Evolutionary conservation across 2,329 filamentous ascomycete genomes (phyloP).

Genomic region (Botrytis cinerea): DNA sequence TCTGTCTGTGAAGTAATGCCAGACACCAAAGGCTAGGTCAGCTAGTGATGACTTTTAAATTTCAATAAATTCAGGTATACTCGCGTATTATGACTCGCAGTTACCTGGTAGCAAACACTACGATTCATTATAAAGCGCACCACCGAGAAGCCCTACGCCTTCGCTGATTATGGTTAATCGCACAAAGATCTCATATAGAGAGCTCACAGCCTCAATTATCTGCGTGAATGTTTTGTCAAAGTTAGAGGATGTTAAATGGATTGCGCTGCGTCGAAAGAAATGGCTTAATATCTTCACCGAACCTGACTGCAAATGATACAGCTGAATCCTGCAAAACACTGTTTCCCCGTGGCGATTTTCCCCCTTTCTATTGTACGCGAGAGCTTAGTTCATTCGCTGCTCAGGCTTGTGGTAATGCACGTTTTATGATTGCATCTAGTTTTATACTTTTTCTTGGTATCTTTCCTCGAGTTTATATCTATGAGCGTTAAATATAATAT

Average conservation of each 20-base stretch:
- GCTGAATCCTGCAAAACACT: background rate
- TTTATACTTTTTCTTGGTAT: background rate
- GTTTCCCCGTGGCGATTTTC: background rate
- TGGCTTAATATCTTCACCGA: background rate
- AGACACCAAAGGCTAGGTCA: background rate
- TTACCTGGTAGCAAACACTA: background rate
- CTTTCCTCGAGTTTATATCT: background rate
- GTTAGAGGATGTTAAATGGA: background rate
- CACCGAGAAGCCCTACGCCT: background rate
- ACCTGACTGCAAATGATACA: background rate
- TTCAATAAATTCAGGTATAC: background rate
- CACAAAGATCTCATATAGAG: background rate
- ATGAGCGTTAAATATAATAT: background rate
- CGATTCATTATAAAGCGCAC: background rate
- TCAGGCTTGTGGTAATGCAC: background rate
- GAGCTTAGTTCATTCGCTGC: background rate
- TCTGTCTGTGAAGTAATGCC: background rate
- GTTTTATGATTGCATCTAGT: background rate
- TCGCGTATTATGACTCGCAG: background rate
- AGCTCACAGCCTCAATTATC: background rate
- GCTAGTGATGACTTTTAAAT: background rate
- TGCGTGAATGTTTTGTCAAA: background rate
- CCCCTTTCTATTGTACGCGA: background rate
- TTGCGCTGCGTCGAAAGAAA: background rate
- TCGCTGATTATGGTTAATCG: background rate